phyloP scores from a whole-genome alignment of 768 basidiomycete genomes.

The Candolleomyces aberdarensis region DNA sequence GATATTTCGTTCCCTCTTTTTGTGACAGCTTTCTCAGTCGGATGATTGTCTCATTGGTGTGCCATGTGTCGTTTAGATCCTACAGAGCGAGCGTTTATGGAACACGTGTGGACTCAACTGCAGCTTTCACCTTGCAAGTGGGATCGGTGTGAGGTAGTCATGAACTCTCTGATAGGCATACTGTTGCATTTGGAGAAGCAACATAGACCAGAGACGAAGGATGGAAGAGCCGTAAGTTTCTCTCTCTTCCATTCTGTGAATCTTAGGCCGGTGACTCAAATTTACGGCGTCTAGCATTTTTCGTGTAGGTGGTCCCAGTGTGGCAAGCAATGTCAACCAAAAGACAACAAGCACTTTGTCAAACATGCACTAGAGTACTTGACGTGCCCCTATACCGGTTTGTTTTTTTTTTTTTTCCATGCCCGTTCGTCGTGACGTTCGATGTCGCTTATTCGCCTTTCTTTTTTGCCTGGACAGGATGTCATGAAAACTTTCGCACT shows the following conservation, averaged over 20 bases:
- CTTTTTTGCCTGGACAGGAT: constrained; percentile 35
- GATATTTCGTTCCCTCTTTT: neutral
- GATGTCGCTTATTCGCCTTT: neutral
- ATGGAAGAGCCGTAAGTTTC: constrained; percentile 14
- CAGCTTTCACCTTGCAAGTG: constrained; percentile 53
- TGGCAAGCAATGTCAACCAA: constrained; percentile 34
- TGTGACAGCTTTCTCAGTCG: neutral
- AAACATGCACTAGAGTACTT: constrained; percentile 46
- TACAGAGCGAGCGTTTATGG: constrained; percentile 41
- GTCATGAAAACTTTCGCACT: constrained; percentile 45
- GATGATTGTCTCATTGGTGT: constrained; percentile 1
- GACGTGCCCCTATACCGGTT: constrained; percentile 53
- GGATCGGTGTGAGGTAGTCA: constrained; percentile 49
- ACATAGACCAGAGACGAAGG: constrained; percentile 19
- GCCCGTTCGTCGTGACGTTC: neutral
- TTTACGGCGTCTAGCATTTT: constrained; percentile 29
- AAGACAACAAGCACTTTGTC: constrained; percentile 44
- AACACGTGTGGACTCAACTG: constrained; percentile 47
- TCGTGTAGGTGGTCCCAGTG: constrained; percentile 59
- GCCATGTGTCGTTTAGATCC: constrained; percentile 11
- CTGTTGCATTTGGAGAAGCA: constrained; percentile 46
- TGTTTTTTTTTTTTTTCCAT: constrained; percentile 3
- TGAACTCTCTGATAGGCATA: constrained; percentile 53
- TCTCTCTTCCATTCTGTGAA: constrained; percentile 4
- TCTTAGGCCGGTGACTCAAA: constrained; percentile 3